Base-by-base conservation (phyloP, 495 filamentous ascomycete species). In the Trichoderma parareesei region DNA sequence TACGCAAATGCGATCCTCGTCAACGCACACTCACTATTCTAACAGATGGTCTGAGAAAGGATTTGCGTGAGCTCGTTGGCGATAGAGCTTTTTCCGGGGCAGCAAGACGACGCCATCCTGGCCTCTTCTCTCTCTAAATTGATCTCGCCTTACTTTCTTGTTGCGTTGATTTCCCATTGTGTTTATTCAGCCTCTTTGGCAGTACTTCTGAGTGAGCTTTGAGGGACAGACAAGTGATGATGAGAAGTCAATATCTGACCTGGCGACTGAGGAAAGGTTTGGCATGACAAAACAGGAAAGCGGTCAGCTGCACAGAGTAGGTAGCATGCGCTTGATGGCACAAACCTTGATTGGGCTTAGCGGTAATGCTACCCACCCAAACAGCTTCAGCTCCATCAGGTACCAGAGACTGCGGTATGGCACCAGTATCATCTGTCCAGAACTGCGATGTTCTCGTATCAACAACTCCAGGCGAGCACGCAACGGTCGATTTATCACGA, bases 41-140 rank as follows among this genome's bases (percentile, higher is more conserved):
- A 98, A 81, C 14, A 82, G 73, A 76, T 98, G 94, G 71, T 98
- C 94, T 0, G 93, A 96, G 76, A 98, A 98, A 10, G 92, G 91
- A 80, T 98, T 98, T 59, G 94, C 95, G 76, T 98, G 94, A 38
- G 94, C 94, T 71, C 94, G 84, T 75, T 98, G 94, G 60, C 94
- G 85, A 75, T 96, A 98, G 80, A 93, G 96, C 77, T 88, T 93
- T 79, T 97, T 97, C 78, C 88, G 85, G 37, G 93, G 93, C 70
- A 97, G 79, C 72, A 74, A 55, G 55, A 69, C 61, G 35, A 63
- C 41, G 40, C 61, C 61, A 63, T 63, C 61, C 38, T 46, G 61
- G 13, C 40, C 42, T 37, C 43, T 46, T 37, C 42, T 42, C 35
- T 63, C 43, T 11, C 43, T 18, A 48, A 46, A 63, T 20, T 33